Percentiles rank a stretch among this genome's conserved stretches.
phyloP scores from a whole-genome alignment of 768 basidiomycete species.

The Suillus bovinus region DNA sequence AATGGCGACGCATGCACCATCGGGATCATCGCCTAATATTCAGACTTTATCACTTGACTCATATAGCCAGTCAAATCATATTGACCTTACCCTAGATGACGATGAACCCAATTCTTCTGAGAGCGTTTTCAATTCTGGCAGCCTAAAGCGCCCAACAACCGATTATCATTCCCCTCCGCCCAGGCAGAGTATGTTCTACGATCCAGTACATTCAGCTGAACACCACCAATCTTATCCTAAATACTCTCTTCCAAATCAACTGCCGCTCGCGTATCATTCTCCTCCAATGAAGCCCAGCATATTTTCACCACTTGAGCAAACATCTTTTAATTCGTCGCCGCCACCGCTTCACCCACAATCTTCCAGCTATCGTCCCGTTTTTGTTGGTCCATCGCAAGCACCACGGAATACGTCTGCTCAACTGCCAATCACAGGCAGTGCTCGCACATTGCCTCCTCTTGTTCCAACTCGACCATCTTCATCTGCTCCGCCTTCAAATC shows the following conservation, averaged over 20 bases:
- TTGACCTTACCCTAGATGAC: slow-evolving; percentile 74
- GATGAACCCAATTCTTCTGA: slow-evolving; percentile 45
- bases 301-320: slow-evolving; percentile 1
- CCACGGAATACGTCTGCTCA: slow-evolving; percentile 32
- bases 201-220: slow-evolving; percentile 24
- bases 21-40: slow-evolving; percentile 33
- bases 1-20: slow-evolving; percentile 31
- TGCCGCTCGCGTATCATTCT: slow-evolving; percentile 17
- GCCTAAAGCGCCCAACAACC: slow-evolving; percentile 43
- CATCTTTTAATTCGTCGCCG: slow-evolving; percentile 16
- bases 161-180: slow-evolving; percentile 25
- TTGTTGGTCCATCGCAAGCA: slow-evolving; percentile 46
- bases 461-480: slow-evolving; percentile 20
- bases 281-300: slow-evolving; percentile 20
- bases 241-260: slow-evolving; percentile 14
- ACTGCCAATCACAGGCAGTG: slow-evolving; percentile 27
- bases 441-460: slow-evolving; percentile 24
- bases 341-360: slow-evolving; percentile 17
- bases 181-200: slow-evolving; percentile 15
- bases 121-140: slow-evolving; percentile 25
- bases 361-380: slow-evolving; percentile 49
- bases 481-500: slow-evolving; percentile 29
- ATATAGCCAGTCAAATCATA: slow-evolving; percentile 50
- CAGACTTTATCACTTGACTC: slow-evolving; percentile 39
- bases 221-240: slow-evolving; percentile 19